Base-by-base conservation (phyloP, 2,329 filamentous ascomycete genomes). In the Cercospora sp. region DNA sequence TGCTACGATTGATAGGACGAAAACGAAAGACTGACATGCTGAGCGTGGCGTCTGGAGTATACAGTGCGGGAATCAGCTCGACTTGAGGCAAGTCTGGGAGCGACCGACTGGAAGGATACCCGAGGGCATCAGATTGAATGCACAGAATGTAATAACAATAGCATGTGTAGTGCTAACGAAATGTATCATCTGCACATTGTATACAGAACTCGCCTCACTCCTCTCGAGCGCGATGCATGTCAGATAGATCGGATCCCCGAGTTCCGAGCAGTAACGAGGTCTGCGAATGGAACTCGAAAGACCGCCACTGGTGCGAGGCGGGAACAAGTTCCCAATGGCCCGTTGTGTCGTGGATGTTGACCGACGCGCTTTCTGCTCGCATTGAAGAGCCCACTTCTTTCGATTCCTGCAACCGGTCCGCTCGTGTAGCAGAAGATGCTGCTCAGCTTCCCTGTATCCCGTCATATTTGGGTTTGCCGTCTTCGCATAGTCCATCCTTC, bases 11-110 rank as follows among this genome's bases (percentile, higher is more conserved):
- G 39, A n/a, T 42, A 16, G 42, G 53, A 26, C 2, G 48, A 13
- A 7, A 45, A 61, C 23, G 16, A 48, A 48, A 51, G 59, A 63
- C 36, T 48, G 58, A 63, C 63, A 63, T 63, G 62, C 65, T 66
- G 65, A 68, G 68, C 68, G 65, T 65, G 68, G 68, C 53, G 63
- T 67, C 58, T 57, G 63, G 58, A 31, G 67, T 60, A 26, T 28
- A 55, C 18, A 63, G n/a, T 28, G 33, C 55, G 45, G 64, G 57
- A 59, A 59, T 53, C 63, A 53, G 69, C 64, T 68, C 66, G 66
- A 70, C 66, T 65, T 20, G 28, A 36, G 31, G 16, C 33, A 28
- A 63, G 60, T 33, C 59, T 67, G 28, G 65, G 36, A 51, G 58
- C 60, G 64, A 63, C 59, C 59, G 36, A 31, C 45, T 51, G 45